Base-by-base conservation (phyloP, 192 early-diverging fungal genomes). In the Podila clonocystis region DNA sequence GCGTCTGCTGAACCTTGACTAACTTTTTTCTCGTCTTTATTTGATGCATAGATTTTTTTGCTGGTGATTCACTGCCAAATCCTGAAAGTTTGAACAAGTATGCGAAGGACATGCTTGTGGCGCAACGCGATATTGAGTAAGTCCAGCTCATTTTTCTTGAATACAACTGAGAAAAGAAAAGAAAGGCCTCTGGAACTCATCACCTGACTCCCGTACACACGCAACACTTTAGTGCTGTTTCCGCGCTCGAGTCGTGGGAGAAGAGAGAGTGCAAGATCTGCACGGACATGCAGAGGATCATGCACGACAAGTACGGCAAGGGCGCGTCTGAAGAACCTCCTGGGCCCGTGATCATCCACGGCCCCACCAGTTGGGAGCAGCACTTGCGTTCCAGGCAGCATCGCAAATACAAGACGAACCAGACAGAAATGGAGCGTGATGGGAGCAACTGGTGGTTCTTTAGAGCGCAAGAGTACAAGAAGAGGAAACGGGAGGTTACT, bases 201-300 rank as follows among this genome's bases (percentile, higher is more conserved):
- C 33, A 33, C 5, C 7, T 33, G 33, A 33, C 33, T 6, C 33
- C 33, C 3, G 33, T 6, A 2, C 33, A 33, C 33, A 33, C 33
- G 3, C 4, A 33, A 33, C 33, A 33, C 33, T 33, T 33, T 33
- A 85, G 80, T 58, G 68, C 50, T 4, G 63, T 78, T 26, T 58
- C 69, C 5, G 78, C 65, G n/a, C 45, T 85, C 7, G 68, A 75
- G n/a, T 71, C 82, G 3, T 95, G 93, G 94, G 87, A 85, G 62
- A 92, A 93, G 58, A 87, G 91, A 68, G 76, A 82, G 31, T 97
- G 96, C 65, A 77, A 74, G 22, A 80, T 94, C 1, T 97, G 96
- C 68, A 89, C 83, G 45, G 28, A 85, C 74, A 75, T 83, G 73
- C 82, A 83, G 24, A 33, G 68, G 41, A 45, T 75, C 9, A 75